Percentiles rank a stretch among this genome's conserved stretches.
Evolutionary conservation across 495 filamentous ascomycete species (phyloP).

Genomic region (Penicillium flavigenum): DNA sequence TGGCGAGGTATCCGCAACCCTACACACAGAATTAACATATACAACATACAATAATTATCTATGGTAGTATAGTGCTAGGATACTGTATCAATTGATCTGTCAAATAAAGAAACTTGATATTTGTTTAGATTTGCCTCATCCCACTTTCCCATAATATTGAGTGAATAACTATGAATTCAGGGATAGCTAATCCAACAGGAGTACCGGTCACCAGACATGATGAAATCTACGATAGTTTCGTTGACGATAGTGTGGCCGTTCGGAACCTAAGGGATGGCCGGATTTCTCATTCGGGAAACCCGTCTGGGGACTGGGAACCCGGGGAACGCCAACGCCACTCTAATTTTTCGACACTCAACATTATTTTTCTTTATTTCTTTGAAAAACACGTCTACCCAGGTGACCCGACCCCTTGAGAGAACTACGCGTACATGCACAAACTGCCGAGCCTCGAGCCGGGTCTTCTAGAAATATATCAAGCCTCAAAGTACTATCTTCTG

Average conservation of each 20-base stretch:
- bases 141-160: neutral
- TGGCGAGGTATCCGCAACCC: constrained; percentile 2
- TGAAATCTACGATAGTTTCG: constrained; percentile 2
- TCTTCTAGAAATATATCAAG: constrained; percentile 10
- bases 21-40: neutral
- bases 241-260: neutral
- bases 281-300: constrained; percentile 11
- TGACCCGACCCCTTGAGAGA: neutral
- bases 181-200: neutral
- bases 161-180: neutral
- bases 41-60: neutral
- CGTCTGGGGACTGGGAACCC: constrained; percentile 8
- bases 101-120: neutral
- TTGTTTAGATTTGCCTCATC: neutral
- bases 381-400: neutral
- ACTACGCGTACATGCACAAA: neutral
- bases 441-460: neutral
- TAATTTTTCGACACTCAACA: neutral
- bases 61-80: neutral
- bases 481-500: constrained; percentile 3
- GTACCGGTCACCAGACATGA: constrained; percentile 2
- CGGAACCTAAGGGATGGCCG: constrained; percentile 4
- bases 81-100: constrained; percentile 1
- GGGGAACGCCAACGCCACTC: constrained; percentile 12
- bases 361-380: neutral